phyloP scores from a whole-genome alignment of 2,329 filamentous ascomycete genomes.

The Exophiala oligosperma region DNA sequence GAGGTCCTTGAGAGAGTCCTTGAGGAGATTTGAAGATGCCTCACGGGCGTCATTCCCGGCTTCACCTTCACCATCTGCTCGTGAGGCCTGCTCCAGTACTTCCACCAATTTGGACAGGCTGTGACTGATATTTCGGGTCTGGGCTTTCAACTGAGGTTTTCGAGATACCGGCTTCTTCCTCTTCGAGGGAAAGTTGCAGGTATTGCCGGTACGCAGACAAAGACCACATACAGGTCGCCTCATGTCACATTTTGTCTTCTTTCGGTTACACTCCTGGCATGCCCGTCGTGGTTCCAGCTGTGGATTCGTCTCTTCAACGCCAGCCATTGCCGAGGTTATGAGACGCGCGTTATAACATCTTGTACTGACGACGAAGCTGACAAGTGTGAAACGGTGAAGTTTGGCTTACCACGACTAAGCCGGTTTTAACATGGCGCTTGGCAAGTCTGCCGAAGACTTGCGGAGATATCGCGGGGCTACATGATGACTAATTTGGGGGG shows the following conservation, averaged over 20 bases:
- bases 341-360: background rate
- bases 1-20: constrained; percentile 17
- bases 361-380: background rate
- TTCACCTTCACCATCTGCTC: constrained; percentile 1
- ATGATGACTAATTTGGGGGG: too few relatives aligned
- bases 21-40: constrained; percentile 10
- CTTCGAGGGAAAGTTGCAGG: constrained; percentile 20
- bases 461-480: too few relatives aligned
- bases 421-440: too few relatives aligned
- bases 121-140: constrained; percentile 18
- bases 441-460: too few relatives aligned
- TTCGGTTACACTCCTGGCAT: constrained; percentile 23
- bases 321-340: constrained; percentile 6
- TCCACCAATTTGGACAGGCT: constrained; percentile 16
- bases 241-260: constrained; percentile 26
- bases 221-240: constrained; percentile 20
- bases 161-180: constrained; percentile 15
- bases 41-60: constrained; percentile 6
- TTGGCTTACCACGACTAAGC: background rate
- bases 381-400: background rate
- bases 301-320: background rate
- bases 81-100: constrained; percentile 20
- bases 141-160: constrained; percentile 19
- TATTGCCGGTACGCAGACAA: constrained; percentile 19
- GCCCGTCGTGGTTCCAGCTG: constrained; percentile 15